Evolutionary conservation across 2,329 filamentous ascomycete species (phyloP).

Genomic region (Plenodomus tracheiphilus): DNA sequence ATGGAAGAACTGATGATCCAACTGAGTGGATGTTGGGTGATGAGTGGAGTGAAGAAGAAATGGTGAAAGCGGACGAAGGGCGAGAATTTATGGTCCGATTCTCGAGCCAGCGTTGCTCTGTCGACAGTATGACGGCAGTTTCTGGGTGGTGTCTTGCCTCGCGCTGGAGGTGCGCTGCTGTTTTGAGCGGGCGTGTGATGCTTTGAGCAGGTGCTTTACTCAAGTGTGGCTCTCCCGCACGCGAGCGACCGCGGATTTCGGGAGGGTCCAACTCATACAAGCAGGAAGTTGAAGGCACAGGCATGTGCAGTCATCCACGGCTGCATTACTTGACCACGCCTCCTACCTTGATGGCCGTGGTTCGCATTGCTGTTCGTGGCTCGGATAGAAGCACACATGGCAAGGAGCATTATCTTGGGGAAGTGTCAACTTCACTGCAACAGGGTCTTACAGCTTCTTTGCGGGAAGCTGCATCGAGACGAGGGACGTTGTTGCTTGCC

Average conservation of each 20-base stretch:
- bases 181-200: background rate
- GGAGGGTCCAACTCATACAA: too few relatives aligned
- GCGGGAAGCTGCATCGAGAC: too few relatives aligned
- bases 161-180: background rate
- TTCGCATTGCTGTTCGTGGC: background rate
- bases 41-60: conserved; percentile 21
- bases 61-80: conserved; percentile 2
- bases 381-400: background rate
- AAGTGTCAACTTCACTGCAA: background rate
- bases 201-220: background rate
- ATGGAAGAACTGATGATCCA: conserved; percentile 6
- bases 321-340: background rate
- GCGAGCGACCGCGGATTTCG: background rate
- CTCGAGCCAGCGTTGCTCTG: conserved; percentile 1
- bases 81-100: conserved; percentile 1
- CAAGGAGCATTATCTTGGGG: background rate
- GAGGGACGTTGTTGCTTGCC: too few relatives aligned
- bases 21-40: conserved; percentile 13
- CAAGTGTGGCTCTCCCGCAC: background rate
- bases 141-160: background rate
- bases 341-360: background rate
- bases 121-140: conserved; percentile 7
- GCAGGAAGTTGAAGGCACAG: too few relatives aligned
- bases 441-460: background rate
- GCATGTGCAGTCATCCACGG: too few relatives aligned